phyloP scores from a whole-genome alignment of 129 eudicot species.

The Artemisia argyi region DNA sequence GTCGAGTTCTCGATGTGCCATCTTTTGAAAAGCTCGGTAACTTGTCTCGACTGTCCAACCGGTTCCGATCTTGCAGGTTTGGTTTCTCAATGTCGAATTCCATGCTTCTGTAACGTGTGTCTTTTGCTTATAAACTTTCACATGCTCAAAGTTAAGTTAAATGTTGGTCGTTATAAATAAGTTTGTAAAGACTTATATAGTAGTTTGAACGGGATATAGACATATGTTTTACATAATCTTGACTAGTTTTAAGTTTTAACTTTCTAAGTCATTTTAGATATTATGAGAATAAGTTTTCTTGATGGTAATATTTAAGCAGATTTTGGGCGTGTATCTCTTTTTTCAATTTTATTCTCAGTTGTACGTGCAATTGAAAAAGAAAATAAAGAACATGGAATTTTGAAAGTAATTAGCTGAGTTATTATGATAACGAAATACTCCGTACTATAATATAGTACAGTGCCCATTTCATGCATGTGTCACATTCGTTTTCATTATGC shows the following conservation, averaged over 20 bases:
- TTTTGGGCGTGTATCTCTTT: background rate
- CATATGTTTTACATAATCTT: background rate
- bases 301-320: background rate
- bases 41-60: conserved; percentile 40
- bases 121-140: no score
- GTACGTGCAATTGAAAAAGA: background rate
- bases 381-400: background rate
- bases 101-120: background rate
- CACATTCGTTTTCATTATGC: no score
- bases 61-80: conserved; percentile 26
- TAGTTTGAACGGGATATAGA: background rate
- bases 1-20: conserved; percentile 37
- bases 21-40: conserved; percentile 51
- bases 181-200: background rate
- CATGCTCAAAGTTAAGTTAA: no score
- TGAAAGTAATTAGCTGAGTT: background rate
- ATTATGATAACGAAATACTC: background rate
- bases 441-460: background rate
- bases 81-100: background rate
- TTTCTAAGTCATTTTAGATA: background rate
- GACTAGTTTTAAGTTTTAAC: no score
- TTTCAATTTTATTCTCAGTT: background rate
- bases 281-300: background rate
- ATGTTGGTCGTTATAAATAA: background rate
- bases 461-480: background rate